Percentiles rank a stretch among this genome's conserved stretches.
These are phyloP conservation scores for Clavariopsis aquatica DNA, from an alignment of 495 filamentous ascomycete genomes.

Conservation along the genomic window DNA sequence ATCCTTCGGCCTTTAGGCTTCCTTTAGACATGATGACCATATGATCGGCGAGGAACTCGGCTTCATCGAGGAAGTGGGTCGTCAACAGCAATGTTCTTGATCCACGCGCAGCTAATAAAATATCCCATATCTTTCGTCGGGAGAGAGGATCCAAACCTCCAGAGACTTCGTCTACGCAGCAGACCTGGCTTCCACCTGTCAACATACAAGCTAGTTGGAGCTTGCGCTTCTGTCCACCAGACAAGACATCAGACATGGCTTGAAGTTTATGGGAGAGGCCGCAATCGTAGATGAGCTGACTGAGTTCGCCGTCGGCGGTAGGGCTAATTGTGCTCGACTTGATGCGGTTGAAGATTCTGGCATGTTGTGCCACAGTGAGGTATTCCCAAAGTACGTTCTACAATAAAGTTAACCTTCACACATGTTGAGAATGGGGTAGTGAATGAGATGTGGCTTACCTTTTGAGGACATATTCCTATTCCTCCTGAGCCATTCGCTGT, in stretches of 20 bases:
- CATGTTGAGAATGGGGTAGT: not conserved
- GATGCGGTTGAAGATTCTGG: slow-evolving; percentile 72
- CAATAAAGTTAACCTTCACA: not conserved
- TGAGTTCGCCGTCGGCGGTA: slow-evolving; percentile 54
- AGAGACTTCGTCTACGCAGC: slow-evolving; percentile 86
- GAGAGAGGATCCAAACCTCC: slow-evolving; percentile 80
- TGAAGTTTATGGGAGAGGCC: slow-evolving; percentile 71
- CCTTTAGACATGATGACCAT: slow-evolving; percentile 48
- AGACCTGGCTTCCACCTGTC: slow-evolving; percentile 78
- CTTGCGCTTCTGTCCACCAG: slow-evolving; percentile 86
- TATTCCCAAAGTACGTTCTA: slow-evolving; percentile 83
- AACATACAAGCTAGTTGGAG: slow-evolving; percentile 94
- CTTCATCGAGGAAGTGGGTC: slow-evolving; percentile 59
- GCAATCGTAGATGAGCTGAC: slow-evolving; percentile 62
- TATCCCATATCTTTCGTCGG: slow-evolving; percentile 85
- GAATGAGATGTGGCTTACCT: slow-evolving; percentile 11
- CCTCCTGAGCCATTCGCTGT: slow-evolving; percentile 69
- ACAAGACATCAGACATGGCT: slow-evolving; percentile 67
- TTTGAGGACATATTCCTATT: slow-evolving; percentile 75
- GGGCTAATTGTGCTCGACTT: slow-evolving; percentile 57
- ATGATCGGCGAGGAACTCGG: slow-evolving; percentile 46
- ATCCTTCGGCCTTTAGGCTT: slow-evolving; percentile 41
- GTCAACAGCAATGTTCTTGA: slow-evolving; percentile 77
- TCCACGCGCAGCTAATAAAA: slow-evolving; percentile 76
- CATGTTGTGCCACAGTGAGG: slow-evolving; percentile 79